These are phyloP conservation scores for Aspergillus hiratsukae DNA, from an alignment of 2,329 filamentous ascomycete genomes.

Conservation along the genomic window DNA sequence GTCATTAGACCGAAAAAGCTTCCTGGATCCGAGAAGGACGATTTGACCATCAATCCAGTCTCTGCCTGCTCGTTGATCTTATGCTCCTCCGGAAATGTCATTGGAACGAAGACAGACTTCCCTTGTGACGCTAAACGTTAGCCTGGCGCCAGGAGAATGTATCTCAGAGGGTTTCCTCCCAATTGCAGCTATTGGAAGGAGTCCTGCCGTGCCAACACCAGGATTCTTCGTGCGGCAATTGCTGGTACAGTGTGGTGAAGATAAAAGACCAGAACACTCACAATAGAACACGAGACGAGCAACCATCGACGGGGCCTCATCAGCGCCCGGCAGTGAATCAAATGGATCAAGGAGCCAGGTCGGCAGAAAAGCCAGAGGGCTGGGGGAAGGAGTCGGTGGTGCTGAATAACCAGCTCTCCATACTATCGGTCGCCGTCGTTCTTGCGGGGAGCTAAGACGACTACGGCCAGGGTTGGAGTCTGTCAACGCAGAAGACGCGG, in stretches of 20 bases:
- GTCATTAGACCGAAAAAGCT: slow-evolving; percentile 38
- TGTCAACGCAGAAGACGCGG: slow-evolving; percentile 3
- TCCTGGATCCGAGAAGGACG: slow-evolving; percentile 32
- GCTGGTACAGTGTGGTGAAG: neutral
- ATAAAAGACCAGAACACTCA: slow-evolving; percentile 17
- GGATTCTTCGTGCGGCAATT: neutral
- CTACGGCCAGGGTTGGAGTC: neutral
- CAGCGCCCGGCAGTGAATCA: slow-evolving; percentile 26
- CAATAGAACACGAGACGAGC: slow-evolving; percentile 31
- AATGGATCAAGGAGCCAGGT: slow-evolving; percentile 34
- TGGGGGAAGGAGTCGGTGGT: slow-evolving; percentile 12
- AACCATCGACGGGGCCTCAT: slow-evolving; percentile 22
- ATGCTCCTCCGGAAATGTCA: slow-evolving; percentile 35
- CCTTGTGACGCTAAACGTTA: slow-evolving; percentile 20
- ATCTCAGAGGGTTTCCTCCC: neutral
- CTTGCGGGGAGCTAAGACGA: slow-evolving; percentile 5
- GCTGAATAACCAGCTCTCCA: slow-evolving; percentile 17
- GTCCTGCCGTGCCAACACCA: neutral
- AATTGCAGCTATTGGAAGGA: neutral
- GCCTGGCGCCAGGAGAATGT: slow-evolving; percentile 2
- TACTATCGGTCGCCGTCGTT: slow-evolving; percentile 12
- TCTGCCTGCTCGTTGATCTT: slow-evolving; percentile 21
- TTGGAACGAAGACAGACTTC: slow-evolving; percentile 34
- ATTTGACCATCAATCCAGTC: slow-evolving; percentile 27
- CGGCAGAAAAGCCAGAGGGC: slow-evolving; percentile 15